Conservation (phyloP, 371 early-diverging fungal genomes). For the Mucor sp. region DNA sequence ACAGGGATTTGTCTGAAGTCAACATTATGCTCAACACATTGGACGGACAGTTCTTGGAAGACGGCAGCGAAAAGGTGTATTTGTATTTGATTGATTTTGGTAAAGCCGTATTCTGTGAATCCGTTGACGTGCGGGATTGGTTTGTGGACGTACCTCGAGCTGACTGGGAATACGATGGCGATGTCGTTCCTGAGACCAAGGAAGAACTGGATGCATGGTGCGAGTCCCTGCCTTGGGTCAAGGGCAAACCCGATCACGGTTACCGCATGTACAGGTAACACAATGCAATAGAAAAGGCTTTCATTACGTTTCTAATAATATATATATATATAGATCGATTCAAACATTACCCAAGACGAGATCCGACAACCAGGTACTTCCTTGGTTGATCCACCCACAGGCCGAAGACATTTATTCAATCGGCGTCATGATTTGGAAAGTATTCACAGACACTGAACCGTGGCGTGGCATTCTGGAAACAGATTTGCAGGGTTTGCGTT, state of each 20-base stretch:
- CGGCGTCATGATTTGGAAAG: constrained; percentile 69
- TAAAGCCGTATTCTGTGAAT: constrained; percentile 61
- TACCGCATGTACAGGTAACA: constrained; percentile 59
- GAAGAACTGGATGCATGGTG: constrained; percentile 55
- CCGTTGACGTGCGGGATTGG: constrained; percentile 59
- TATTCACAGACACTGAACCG: constrained; percentile 67
- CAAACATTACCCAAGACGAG: constrained; percentile 63
- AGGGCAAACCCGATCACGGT: constrained; percentile 65
- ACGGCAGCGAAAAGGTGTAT: constrained; percentile 52
- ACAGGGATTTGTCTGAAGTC: constrained; percentile 69
- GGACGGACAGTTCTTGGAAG: constrained; percentile 46
- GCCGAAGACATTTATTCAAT: constrained; percentile 69
- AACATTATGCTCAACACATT: constrained; percentile 67
- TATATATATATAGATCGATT: constrained; percentile 43
- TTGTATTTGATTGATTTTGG: constrained; percentile 70
- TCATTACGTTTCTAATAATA: not conserved
- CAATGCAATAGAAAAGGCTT: not conserved
- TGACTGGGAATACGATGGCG: constrained; percentile 45
- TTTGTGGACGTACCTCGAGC: constrained; percentile 53
- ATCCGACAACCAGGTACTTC: constrained; percentile 51
- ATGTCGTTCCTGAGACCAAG: constrained; percentile 48
- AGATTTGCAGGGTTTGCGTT: constrained; percentile 63
- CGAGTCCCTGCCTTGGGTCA: constrained; percentile 54
- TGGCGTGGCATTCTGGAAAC: constrained; percentile 71
- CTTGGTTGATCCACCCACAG: constrained; percentile 60